Conservation (phyloP, 441 rosid genomes). For the Hura crepitans region DNA sequence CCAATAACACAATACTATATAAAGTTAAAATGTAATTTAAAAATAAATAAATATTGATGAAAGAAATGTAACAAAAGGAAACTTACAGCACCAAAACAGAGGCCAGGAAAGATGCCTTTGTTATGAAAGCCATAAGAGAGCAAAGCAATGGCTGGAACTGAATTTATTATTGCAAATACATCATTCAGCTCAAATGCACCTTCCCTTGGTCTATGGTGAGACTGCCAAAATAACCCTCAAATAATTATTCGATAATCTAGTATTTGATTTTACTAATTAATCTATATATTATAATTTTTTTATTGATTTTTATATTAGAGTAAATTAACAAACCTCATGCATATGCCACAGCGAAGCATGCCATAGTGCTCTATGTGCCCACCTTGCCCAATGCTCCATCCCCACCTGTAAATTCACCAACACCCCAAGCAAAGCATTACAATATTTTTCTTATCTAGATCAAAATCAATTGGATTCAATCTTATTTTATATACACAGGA, state of each 20-base stretch:
- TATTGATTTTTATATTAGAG: not conserved
- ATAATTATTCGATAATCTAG: too few relatives aligned
- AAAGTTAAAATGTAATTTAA: not conserved
- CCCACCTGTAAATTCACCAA: slow-evolving; percentile 38
- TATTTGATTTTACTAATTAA: too few relatives aligned
- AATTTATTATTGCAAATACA: slow-evolving; percentile 47
- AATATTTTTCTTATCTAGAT: too few relatives aligned
- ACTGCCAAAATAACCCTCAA: slow-evolving; percentile 27
- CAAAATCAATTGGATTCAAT: too few relatives aligned
- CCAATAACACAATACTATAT: not conserved
- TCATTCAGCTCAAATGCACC: slow-evolving; percentile 55
- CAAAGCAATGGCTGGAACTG: slow-evolving; percentile 47
- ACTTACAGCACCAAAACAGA: slow-evolving; percentile 57
- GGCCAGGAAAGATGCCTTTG: slow-evolving; percentile 49
- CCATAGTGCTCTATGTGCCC: slow-evolving; percentile 60
- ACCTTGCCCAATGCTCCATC: slow-evolving; percentile 66
- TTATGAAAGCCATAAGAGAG: slow-evolving; percentile 39
- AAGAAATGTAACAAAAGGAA: not conserved
- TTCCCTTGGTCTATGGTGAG: slow-evolving; percentile 48
- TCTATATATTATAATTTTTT: too few relatives aligned
- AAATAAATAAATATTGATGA: not conserved
- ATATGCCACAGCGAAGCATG: slow-evolving; percentile 57
- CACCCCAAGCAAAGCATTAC: too few relatives aligned
- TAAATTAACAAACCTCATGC: slow-evolving; percentile 40
- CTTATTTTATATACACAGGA: too few relatives aligned